Evolutionary conservation across 2,329 filamentous ascomycete species (phyloP), one percentile per base, ranked within the genome.

Genomic region (Colletotrichum zoysiae): DNA sequence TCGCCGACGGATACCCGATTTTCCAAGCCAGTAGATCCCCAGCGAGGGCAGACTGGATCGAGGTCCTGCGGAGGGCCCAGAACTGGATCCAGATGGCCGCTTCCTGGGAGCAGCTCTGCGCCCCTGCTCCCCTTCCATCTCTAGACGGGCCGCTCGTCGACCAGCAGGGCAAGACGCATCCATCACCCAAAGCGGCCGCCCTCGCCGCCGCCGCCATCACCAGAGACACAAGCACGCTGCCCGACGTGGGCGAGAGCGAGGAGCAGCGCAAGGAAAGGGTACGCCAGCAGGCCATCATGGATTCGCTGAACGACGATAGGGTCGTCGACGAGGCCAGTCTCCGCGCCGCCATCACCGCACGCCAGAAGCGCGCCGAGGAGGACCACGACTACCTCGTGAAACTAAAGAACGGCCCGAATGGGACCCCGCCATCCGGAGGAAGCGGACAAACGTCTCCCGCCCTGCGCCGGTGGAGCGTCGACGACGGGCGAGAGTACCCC

Each of bases 1-100:
- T 96, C 33, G 90, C 89, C 60, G 92, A 96, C 76, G 93, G 93
- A 5, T 95, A 94, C 76, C 94, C 94, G 0, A 88, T 95, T 60
- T 95, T 97, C 78, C 90, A 95, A 74, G 86, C 90, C 0, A 90
- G 91, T 33, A 86, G 92, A 61, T 92, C 89, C 4, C 90, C 92
- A 1, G 90, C 92, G 2, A 90, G 93, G 63, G 88, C 91, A 3
- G 94, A 97, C 81, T 97, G 93, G 93, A 89, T 92, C 59, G 92
- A 95, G 80, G 86, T 95, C 0, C 80, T 96, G 12, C 87, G 90
- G 0, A 87, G 89, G 40, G 86, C 88, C 0, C 86, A 89, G 44
- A 92, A 93, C 77, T 94, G 91, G 91, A 86, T 95, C 63, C 86
- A 88, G 8, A 85, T 96, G 11, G 79, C 81, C 2, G 82, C 86